Conservation (phyloP, 1,284 basidiomycete species). For the Gomphus bonarii region DNA sequence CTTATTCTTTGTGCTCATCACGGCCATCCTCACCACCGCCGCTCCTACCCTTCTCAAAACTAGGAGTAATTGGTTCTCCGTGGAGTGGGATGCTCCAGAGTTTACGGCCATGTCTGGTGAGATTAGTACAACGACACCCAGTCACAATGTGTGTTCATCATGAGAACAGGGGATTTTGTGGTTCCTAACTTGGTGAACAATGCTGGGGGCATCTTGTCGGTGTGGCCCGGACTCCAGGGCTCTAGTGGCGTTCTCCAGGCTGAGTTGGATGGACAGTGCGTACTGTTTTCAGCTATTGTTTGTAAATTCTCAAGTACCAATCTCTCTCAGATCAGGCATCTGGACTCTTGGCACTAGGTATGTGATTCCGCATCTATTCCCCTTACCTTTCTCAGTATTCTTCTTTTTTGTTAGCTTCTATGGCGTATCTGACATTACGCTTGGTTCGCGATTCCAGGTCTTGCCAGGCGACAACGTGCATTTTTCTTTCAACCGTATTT, state of each 20-base stretch:
- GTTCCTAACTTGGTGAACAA: constrained; percentile 19
- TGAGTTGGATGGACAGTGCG: constrained; percentile 20
- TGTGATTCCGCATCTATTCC: not conserved
- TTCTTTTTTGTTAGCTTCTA: constrained; percentile 17
- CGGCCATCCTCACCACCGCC: not conserved
- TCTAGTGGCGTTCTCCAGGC: constrained; percentile 23
- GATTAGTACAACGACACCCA: not conserved
- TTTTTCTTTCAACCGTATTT: constrained; percentile 21
- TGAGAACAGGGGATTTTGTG: constrained; percentile 17
- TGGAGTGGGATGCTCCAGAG: constrained; percentile 23
- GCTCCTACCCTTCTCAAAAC: constrained; percentile 10
- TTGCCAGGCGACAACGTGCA: constrained; percentile 22
- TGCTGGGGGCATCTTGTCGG: constrained; percentile 20
- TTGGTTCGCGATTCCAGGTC: constrained; percentile 25
- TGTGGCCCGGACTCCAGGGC: constrained; percentile 25
- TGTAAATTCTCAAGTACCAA: not conserved
- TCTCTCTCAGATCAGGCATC: constrained; percentile 8
- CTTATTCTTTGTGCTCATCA: not conserved
- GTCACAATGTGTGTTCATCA: not conserved
- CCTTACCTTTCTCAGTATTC: not conserved
- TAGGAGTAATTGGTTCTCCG: constrained; percentile 22
- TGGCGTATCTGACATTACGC: constrained; percentile 21
- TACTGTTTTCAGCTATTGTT: not conserved
- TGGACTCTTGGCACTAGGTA: constrained; percentile 24
- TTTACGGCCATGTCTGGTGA: constrained; percentile 22